Evolutionary conservation across 345 rosid genomes (phyloP).

Genomic region (Dimocarpus longan): DNA sequence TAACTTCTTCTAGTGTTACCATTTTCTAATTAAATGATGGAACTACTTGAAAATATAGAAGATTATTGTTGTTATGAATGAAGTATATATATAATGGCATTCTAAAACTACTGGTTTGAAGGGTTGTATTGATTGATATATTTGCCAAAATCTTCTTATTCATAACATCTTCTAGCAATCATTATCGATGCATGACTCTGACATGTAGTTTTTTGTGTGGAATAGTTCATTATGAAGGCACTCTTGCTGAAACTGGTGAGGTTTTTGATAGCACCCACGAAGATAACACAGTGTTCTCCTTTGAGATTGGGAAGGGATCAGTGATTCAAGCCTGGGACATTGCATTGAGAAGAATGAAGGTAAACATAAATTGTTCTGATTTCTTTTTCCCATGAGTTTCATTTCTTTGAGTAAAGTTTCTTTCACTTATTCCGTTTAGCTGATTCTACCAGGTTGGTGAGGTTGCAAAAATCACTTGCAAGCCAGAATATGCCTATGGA

Average conservation of each 20-base stretch:
- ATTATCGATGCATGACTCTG: background rate
- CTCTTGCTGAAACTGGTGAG: slow-evolving; percentile 76
- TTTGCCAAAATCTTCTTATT: background rate
- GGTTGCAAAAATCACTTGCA: slow-evolving; percentile 89
- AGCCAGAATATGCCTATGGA: slow-evolving; percentile 94
- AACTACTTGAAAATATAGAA: background rate
- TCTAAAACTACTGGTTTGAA: background rate
- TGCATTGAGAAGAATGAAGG: slow-evolving; percentile 90
- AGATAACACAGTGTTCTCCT: slow-evolving; percentile 85
- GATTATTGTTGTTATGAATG: no score
- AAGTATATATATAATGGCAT: no score
- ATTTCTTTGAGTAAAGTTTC: background rate
- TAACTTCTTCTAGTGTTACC: background rate
- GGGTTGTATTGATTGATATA: background rate
- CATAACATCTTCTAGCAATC: background rate
- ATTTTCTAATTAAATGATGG: background rate
- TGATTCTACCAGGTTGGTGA: slow-evolving; percentile 76
- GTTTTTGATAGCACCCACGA: slow-evolving; percentile 87
- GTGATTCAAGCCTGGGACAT: slow-evolving; percentile 91
- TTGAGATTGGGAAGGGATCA: slow-evolving; percentile 82
- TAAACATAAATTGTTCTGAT: slow-evolving; percentile 19
- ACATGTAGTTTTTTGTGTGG: slow-evolving; percentile 20
- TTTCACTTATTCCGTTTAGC: background rate
- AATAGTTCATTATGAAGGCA: slow-evolving; percentile 89
- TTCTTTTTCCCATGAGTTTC: background rate